Base-by-base conservation (phyloP, 2,329 filamentous ascomycete species). In the Claviceps africana region DNA sequence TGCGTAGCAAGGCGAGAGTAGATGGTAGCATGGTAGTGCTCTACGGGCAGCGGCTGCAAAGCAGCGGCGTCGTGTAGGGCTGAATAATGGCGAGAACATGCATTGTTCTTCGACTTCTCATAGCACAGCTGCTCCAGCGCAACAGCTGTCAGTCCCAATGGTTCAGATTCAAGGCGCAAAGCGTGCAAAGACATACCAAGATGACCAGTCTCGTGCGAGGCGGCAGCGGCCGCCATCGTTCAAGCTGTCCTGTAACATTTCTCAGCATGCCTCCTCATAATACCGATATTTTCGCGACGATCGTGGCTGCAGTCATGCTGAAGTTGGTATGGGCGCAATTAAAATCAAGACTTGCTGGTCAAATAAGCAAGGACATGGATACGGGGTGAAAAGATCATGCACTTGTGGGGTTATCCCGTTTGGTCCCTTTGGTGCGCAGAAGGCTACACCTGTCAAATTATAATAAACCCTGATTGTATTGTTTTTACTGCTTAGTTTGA, bases 191-290 rank as follows among this genome's bases (percentile, higher is more conserved):
- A 49, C 47, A n/a, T 43, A 53, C 46, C 22, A 33, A 43, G 8
- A 33, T 35, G 31, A 15, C 17, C 9, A 33, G n/a, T 51, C 50
- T 56, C 53, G 56, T 55, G 53, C 60, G 52, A 54, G 56, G 58
- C 55, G 56, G 57, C 55, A 55, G 52, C 52, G 54, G 60, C 59
- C 60, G 63, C 57, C 58, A 57, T 56, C 56, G 60, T 53, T 57
- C 57, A 60, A 67, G 58, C 62, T 64, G 60, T 60, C 62, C 59
- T 56, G 57, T 60, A 54, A 57, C 62, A 57, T 61, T 64, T 60
- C 60, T 63, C 58, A 68, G 62, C 66, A 68, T 68, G 56, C 62
- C 65, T 65, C 60, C 55, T 64, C 65, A 67, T 68, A 54, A 56
- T 58, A 62, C 54, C 59, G 54, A 52, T 44, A 56, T 30, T 28